A percentile compares a stretch with the other conserved stretches of the same genome.
Conservation (phyloP, 495 filamentous ascomycete genomes). For the Penicillium crystallinum region DNA sequence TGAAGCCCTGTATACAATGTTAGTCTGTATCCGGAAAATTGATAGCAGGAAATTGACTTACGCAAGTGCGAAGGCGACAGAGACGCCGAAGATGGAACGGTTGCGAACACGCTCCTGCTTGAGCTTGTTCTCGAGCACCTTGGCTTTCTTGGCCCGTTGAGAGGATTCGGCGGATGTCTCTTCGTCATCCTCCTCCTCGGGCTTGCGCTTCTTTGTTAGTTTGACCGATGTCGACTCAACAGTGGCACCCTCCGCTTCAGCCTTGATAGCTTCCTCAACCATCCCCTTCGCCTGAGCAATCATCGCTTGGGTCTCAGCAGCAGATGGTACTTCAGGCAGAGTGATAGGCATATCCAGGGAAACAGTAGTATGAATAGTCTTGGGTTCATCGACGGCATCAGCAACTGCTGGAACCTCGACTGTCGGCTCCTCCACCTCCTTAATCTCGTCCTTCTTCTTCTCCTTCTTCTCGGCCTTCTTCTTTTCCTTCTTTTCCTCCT, state of each 20-base stretch:
- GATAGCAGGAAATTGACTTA: conserved; percentile 47
- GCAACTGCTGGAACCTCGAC: conserved; percentile 18
- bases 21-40: conserved; percentile 9
- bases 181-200: conserved; percentile 61
- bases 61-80: conserved; percentile 81
- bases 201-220: conserved; percentile 69
- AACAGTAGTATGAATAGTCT: conserved; percentile 69
- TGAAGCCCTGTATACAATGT: conserved; percentile 31
- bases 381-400: conserved; percentile 53
- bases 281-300: conserved; percentile 82
- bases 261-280: conserved; percentile 72
- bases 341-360: conserved; percentile 69
- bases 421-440: conserved; percentile 56
- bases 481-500: conserved; percentile 25
- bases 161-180: conserved; percentile 43
- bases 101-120: conserved; percentile 78
- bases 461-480: conserved; percentile 37
- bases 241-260: conserved; percentile 37
- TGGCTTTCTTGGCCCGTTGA: conserved; percentile 66
- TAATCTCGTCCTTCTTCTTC: conserved; percentile 29
- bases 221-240: conserved; percentile 41
- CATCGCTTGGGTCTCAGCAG: conserved; percentile 73
- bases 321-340: conserved; percentile 61
- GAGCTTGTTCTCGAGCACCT: conserved; percentile 67
- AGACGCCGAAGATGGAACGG: conserved; percentile 77